Conservation (phyloP, 371 early-diverging fungal species). For the Nematocida ironsii region DNA sequence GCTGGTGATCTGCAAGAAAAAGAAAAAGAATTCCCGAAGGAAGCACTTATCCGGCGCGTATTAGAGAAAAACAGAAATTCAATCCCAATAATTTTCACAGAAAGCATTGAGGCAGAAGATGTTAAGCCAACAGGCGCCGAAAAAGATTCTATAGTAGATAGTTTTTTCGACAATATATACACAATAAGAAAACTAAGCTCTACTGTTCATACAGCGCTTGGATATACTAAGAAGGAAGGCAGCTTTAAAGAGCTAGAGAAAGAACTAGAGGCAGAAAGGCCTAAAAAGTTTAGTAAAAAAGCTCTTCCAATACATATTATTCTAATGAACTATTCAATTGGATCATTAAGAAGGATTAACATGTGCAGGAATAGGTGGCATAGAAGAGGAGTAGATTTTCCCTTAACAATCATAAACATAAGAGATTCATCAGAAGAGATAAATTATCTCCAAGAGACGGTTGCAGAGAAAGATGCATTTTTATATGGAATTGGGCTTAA, state of each 20-base stretch:
- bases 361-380: slow-evolving; percentile 6
- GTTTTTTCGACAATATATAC: neutral
- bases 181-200: neutral
- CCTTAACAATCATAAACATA: neutral
- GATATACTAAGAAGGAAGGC: neutral
- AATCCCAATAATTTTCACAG: neutral
- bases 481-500: slow-evolving; percentile 27
- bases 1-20: neutral
- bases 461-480: slow-evolving; percentile 30
- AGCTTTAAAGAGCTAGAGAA: neutral
- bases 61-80: neutral
- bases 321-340: slow-evolving; percentile 21
- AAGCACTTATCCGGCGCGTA: neutral
- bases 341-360: slow-evolving; percentile 1
- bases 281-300: neutral
- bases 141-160: neutral
- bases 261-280: neutral
- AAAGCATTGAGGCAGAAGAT: neutral
- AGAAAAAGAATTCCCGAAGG: slow-evolving; percentile 31
- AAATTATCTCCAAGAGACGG: neutral
- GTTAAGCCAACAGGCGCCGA: neutral
- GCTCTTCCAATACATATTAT: slow-evolving; percentile 1
- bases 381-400: slow-evolving; percentile 17
- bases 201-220: neutral
- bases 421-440: slow-evolving; percentile 25